A percentile compares a stretch with the other conserved stretches of the same genome.
phyloP scores from a whole-genome alignment of 23 red algal genomes.

The Gracilaria gracilis region DNA sequence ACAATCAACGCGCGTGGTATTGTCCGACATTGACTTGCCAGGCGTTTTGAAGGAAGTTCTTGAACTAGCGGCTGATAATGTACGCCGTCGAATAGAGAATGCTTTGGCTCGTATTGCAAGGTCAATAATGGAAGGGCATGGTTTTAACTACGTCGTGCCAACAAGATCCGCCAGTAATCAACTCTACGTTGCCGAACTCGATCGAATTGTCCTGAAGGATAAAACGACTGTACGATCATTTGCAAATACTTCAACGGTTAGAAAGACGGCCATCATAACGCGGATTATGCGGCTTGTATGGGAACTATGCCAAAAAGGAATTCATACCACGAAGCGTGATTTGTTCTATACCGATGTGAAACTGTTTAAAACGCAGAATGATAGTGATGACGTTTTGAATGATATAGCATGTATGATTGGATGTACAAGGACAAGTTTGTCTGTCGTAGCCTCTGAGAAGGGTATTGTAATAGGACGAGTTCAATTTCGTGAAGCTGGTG shows the following conservation, averaged over 20 bases:
- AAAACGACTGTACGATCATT: constrained; percentile 75
- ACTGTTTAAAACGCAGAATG: constrained; percentile 83
- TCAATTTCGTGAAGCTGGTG: constrained; percentile 91
- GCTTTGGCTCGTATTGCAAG: constrained; percentile 51
- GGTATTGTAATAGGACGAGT: constrained; percentile 93
- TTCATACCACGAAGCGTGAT: constrained; percentile 92
- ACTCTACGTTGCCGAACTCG: constrained; percentile 89
- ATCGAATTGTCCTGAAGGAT: constrained; percentile 97
- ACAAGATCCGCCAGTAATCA: constrained; percentile 85
- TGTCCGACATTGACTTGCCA: constrained; percentile 54
- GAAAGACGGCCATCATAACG: constrained; percentile 88
- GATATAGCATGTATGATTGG: constrained; percentile 94
- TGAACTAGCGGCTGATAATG: constrained; percentile 63
- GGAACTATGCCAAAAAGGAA: constrained; percentile 83
- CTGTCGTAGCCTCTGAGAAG: constrained; percentile 96
- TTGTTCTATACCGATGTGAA: constrained; percentile 97
- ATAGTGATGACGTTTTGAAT: constrained; percentile 94
- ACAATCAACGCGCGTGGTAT: neutral
- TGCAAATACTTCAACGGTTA: constrained; percentile 79
- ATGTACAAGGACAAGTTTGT: constrained; percentile 87
- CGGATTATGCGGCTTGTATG: constrained; percentile 89
- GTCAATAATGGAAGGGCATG: constrained; percentile 74
- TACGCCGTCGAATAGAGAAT: constrained; percentile 61
- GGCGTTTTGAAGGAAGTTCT: constrained; percentile 82
- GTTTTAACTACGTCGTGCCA: constrained; percentile 84